Percentiles rank a stretch among this genome's conserved stretches.
Conservation (phyloP, 257 asterid species). For the Scutellaria minor region DNA sequence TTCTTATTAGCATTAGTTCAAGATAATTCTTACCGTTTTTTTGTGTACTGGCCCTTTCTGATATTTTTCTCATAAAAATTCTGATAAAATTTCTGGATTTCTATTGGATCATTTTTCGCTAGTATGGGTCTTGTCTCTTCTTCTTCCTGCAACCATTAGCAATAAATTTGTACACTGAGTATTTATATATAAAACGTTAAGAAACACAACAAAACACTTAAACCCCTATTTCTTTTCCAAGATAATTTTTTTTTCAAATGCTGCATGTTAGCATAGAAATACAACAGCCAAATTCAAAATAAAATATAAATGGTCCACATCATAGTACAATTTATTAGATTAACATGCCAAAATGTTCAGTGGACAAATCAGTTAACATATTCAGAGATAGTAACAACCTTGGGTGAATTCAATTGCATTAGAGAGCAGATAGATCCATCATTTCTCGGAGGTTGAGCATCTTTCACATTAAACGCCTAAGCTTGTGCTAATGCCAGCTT, state of each 20-base stretch:
- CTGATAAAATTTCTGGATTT: constrained; percentile 74
- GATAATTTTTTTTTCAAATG: constrained; percentile 59
- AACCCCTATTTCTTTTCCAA: not conserved
- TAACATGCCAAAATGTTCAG: constrained; percentile 24
- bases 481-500: constrained; percentile 94
- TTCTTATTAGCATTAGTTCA: constrained; percentile 3
- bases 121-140: constrained; percentile 53
- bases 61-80: constrained; percentile 70
- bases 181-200: not conserved
- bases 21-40: constrained; percentile 76
- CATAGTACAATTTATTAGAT: constrained; percentile 8
- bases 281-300: constrained; percentile 13
- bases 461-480: constrained; percentile 81
- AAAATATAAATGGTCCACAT: constrained; percentile 26
- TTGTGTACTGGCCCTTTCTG: constrained; percentile 77
- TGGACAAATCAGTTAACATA: constrained; percentile 11
- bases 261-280: constrained; percentile 25
- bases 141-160: constrained; percentile 71
- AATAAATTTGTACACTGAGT: not conserved
- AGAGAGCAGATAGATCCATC: constrained; percentile 98
- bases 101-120: constrained; percentile 66
- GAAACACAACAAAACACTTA: constrained; percentile 21
- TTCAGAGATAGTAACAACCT: constrained; percentile 50
- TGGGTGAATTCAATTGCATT: constrained; percentile 90
- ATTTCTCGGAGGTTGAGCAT: constrained; percentile 89